phyloP scores from a whole-genome alignment of 108 stramenopile species.

The Skeletonema costatum region DNA sequence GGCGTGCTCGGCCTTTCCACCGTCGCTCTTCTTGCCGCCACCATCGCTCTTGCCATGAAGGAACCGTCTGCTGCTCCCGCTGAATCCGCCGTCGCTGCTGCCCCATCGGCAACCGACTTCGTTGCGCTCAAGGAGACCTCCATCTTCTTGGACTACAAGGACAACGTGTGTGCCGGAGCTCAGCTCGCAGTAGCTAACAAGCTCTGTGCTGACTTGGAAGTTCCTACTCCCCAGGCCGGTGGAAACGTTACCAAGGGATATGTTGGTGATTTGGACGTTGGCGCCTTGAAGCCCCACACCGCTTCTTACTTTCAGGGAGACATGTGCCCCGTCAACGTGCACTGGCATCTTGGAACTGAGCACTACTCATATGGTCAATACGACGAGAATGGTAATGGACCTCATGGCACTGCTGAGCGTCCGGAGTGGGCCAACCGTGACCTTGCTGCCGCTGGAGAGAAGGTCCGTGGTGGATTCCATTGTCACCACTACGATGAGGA shows the following conservation, averaged over 20 bases:
- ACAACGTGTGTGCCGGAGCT: constrained; percentile 21
- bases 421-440: constrained; percentile 27
- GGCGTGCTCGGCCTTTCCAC: constrained; percentile 13
- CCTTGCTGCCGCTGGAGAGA: constrained; percentile 10
- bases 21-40: constrained; percentile 15
- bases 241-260: constrained; percentile 61
- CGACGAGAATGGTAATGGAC: constrained; percentile 58
- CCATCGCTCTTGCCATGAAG: constrained; percentile 15
- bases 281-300: constrained; percentile 46
- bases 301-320: constrained; percentile 46
- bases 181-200: constrained; percentile 19
- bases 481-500: constrained; percentile 40
- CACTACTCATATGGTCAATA: constrained; percentile 66
- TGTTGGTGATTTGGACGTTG: constrained; percentile 19
- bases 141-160: constrained; percentile 9
- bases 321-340: constrained; percentile 62
- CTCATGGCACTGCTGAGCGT: constrained; percentile 21
- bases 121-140: background rate
- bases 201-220: constrained; percentile 26
- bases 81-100: background rate
- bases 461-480: constrained; percentile 47
- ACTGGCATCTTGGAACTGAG: constrained; percentile 80
- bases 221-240: constrained; percentile 40
- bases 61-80: background rate
- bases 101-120: background rate